Percentiles rank a stretch among this genome's conserved stretches.
Evolutionary conservation across 805 yeast genomes (phyloP).

Genomic region (Hanseniaspora taiwanica): DNA sequence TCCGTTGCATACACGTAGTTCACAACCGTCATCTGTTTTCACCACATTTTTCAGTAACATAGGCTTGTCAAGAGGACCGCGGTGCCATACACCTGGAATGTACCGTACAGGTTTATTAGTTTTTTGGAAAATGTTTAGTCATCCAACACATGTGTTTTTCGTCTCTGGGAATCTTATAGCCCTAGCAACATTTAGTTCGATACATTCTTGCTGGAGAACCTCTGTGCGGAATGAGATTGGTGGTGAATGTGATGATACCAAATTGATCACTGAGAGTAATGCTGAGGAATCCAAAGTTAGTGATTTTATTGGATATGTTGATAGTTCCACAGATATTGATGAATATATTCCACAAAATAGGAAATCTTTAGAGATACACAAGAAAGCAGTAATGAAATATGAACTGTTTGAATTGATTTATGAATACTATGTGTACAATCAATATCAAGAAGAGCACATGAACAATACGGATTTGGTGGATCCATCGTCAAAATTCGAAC

Average conservation of each 20-base stretch:
- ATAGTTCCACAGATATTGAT: background rate
- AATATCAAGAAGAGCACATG: constrained; percentile 5
- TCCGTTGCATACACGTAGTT: no score
- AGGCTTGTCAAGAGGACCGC: background rate
- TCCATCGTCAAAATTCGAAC: background rate
- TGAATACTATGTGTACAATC: background rate
- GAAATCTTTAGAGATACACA: background rate
- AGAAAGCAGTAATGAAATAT: background rate
- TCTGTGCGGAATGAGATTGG: background rate
- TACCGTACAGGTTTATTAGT: background rate
- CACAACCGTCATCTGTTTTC: no score
- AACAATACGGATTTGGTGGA: background rate
- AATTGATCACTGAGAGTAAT: no score
- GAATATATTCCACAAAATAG: background rate
- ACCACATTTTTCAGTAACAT: background rate
- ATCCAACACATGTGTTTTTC: background rate
- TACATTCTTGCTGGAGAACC: background rate
- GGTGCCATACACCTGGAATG: background rate
- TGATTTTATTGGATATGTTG: no score
- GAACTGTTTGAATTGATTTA: background rate
- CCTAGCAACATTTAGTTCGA: background rate
- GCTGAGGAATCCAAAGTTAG: no score
- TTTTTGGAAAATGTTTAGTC: background rate
- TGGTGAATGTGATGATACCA: no score
- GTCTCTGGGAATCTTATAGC: background rate